These are phyloP conservation scores for Lentinus tigrinus DNA, from an alignment of 768 basidiomycete genomes.

Conservation along the genomic window DNA sequence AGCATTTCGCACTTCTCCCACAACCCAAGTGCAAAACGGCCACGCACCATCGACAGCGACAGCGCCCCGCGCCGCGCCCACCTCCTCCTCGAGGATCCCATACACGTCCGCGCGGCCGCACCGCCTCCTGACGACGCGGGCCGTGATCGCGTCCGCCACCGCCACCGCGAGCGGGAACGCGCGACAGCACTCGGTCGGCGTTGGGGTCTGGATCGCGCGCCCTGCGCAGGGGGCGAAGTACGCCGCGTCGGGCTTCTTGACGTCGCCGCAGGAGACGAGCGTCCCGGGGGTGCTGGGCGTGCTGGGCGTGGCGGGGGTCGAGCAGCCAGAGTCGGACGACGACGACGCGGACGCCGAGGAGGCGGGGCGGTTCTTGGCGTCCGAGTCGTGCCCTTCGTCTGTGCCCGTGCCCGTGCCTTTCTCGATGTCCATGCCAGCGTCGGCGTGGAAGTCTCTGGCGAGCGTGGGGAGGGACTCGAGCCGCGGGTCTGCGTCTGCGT, in stretches of 20 bases:
- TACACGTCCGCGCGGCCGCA: slow-evolving; percentile 28
- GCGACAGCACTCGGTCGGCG: slow-evolving; percentile 6
- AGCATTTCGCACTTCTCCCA: background rate
- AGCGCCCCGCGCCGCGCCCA: slow-evolving; percentile 22
- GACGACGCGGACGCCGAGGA: background rate
- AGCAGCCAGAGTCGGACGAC: background rate
- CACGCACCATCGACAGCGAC: slow-evolving; percentile 33
- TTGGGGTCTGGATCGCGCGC: background rate
- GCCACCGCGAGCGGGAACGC: slow-evolving; percentile 1
- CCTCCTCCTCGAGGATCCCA: slow-evolving; percentile 25
- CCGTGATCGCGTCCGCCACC: slow-evolving; percentile 2
- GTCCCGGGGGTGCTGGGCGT: background rate
- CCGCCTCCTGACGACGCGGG: background rate
- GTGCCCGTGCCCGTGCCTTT: no score
- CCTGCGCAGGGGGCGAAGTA: background rate
- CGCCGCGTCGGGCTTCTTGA: background rate
- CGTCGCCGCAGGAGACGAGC: background rate
- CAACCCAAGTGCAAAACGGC: background rate
- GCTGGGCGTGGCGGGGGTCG: background rate
- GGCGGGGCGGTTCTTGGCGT: background rate
- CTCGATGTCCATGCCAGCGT: slow-evolving; percentile 6
- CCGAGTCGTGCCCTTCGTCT: no score
- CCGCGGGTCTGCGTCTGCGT: background rate
- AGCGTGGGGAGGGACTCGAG: background rate
- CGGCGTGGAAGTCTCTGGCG: background rate